Conservation (phyloP, 352 stramenopile genomes). For the Globisporangium middletonii region DNA sequence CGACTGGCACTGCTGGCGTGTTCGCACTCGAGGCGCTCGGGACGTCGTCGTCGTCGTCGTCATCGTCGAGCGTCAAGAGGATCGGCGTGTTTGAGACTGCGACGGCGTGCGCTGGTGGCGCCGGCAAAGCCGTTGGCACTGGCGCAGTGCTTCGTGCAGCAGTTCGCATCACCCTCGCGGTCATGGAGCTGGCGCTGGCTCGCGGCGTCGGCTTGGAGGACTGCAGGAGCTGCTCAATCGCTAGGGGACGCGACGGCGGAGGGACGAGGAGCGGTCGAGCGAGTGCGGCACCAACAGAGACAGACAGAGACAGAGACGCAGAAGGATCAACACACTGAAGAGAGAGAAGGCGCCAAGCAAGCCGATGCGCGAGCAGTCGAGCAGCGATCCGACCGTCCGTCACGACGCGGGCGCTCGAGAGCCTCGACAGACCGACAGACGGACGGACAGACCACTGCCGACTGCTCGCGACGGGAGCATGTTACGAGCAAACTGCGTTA, state of each 20-base stretch:
- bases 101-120: no score
- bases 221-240: slow-evolving; percentile 57
- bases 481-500: slow-evolving; percentile 21
- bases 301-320: slow-evolving; percentile 2
- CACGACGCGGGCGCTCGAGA: neutral
- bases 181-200: neutral
- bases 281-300: slow-evolving; percentile 4
- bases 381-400: no score
- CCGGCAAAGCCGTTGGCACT: neutral
- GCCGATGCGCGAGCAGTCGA: no score
- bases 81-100: neutral
- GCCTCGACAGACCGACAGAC: neutral
- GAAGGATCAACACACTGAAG: neutral
- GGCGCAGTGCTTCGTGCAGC: neutral
- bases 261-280: neutral
- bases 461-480: slow-evolving; percentile 1
- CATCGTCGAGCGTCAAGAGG: slow-evolving; percentile 2
- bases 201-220: slow-evolving; percentile 11
- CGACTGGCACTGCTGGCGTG: neutral
- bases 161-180: neutral
- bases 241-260: neutral
- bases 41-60: neutral
- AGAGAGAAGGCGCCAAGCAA: neutral
- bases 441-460: neutral
- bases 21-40: neutral